Evolutionary conservation across 805 yeast species (phyloP).

Genomic region (Naumovozyma baii): DNA sequence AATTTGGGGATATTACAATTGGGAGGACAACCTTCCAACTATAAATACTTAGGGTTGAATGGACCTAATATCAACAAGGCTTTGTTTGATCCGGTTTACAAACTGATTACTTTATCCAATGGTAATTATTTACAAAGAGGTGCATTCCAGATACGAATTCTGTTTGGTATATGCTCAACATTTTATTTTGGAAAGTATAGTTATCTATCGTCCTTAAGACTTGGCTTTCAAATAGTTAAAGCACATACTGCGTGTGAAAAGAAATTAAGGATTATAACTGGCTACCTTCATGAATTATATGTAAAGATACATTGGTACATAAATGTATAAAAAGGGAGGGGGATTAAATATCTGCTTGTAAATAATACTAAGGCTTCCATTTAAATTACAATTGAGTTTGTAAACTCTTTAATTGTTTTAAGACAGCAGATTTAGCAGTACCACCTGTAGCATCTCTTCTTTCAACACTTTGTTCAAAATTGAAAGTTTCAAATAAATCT

Average conservation of each 20-base stretch:
- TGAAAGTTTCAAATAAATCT: constrained; percentile 78
- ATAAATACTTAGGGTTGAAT: constrained; percentile 18
- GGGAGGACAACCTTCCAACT: constrained; percentile 27
- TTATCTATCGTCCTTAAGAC: constrained; percentile 4
- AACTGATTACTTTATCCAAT: constrained; percentile 16
- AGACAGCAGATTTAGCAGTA: constrained; percentile 85
- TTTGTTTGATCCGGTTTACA: constrained; percentile 21
- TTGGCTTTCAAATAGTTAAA: background rate
- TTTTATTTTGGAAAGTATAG: constrained; percentile 20
- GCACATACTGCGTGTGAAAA: background rate
- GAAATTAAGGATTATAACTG: background rate
- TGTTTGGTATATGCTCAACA: constrained; percentile 7
- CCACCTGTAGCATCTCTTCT: constrained; percentile 97
- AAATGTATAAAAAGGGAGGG: too few species aligned
- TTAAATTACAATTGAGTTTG: constrained; percentile 18
- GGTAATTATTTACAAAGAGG: constrained; percentile 14
- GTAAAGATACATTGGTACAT: too few species aligned
- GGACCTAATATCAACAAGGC: constrained; percentile 21
- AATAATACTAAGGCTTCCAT: background rate
- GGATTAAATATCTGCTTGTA: too few species aligned
- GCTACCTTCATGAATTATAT: background rate
- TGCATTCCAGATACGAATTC: constrained; percentile 8
- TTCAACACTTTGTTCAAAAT: constrained; percentile 91
- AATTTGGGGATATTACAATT: constrained; percentile 24
- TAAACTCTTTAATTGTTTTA: constrained; percentile 49